Base-by-base conservation (phyloP, 75 land plant genomes). In the Selaginella tamariscina region DNA sequence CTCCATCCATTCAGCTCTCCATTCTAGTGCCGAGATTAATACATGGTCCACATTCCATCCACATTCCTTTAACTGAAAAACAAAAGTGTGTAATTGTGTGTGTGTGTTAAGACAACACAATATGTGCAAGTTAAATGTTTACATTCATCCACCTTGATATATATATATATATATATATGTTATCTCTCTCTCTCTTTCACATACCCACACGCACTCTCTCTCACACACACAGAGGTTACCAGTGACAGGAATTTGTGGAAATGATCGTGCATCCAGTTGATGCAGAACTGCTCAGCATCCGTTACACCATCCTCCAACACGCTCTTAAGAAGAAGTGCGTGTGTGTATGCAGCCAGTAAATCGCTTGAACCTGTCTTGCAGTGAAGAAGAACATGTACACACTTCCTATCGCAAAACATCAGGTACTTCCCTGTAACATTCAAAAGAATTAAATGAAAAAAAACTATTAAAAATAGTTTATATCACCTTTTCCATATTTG, bases 1-100 rank as follows among this genome's bases (percentile, higher is more conserved):
- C 22, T 56, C 29, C 20, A 32, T 31, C 79, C 79, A 77, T 1
- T 68, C 71, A 44, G 79, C 79, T 49, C 79, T 74, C 79, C 79
- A 77, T 56, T 68, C 76, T 9, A 49, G 56, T 9, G 79, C 49
- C 1, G 30, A 27, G 2, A 77, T 64, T 29, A 68, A 56, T 33
- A 77, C 62, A 30, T 68, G 69, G 32, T 77, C 71, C 26, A 70
- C 64, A 32, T 56, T 63, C 79, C 79, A 77, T 27, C 79, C 79
- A 27, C 65, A 63, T 55, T 22, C 56, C 24, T 33, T 27, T 30
- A 77, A 63, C 79, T 77, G 74, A 69, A 44, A 68, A 60, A 28
- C 20, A 67, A 31, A 57, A 44, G 27, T 26, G 31, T 9, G 24
- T 20, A 15, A 21, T 66, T 27, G 23, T 66, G 31, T 66, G 8